These are phyloP conservation scores for Pythium coloratum DNA, from an alignment of 352 stramenopile genomes.

Conservation along the genomic window DNA sequence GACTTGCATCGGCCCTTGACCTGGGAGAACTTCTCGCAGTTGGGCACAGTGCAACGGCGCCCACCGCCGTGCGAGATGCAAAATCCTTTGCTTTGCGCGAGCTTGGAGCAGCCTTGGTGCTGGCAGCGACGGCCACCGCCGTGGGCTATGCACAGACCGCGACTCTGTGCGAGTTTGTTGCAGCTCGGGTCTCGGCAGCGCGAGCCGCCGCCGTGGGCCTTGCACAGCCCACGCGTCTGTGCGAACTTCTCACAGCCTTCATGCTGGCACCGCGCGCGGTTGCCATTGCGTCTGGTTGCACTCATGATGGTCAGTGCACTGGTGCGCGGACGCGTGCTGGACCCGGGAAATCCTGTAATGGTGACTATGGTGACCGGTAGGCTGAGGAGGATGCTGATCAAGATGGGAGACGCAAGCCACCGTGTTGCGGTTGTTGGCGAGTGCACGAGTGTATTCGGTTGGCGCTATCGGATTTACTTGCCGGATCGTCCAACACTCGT, in stretches of 20 bases:
- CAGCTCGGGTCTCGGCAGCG: slow-evolving; percentile 74
- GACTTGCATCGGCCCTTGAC: slow-evolving; percentile 86
- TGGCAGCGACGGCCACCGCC: slow-evolving; percentile 76
- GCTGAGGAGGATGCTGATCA: slow-evolving; percentile 26
- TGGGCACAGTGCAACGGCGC: slow-evolving; percentile 63
- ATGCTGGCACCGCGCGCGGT: slow-evolving; percentile 75
- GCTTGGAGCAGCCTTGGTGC: slow-evolving; percentile 66
- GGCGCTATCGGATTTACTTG: not conserved
- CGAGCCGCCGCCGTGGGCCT: slow-evolving; percentile 81
- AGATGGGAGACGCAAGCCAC: slow-evolving; percentile 14
- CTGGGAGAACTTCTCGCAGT: slow-evolving; percentile 89
- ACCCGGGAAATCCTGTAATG: slow-evolving; percentile 36
- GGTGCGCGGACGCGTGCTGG: slow-evolving; percentile 5
- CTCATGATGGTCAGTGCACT: slow-evolving; percentile 15
- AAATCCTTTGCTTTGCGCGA: slow-evolving; percentile 78
- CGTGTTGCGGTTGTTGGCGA: not conserved
- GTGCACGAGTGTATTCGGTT: slow-evolving; percentile 4
- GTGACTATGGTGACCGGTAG: slow-evolving; percentile 24
- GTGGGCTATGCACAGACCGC: slow-evolving; percentile 77
- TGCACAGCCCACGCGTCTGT: slow-evolving; percentile 78
- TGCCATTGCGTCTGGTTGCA: slow-evolving; percentile 50
- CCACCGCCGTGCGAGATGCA: slow-evolving; percentile 84
- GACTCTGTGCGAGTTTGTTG: slow-evolving; percentile 81
- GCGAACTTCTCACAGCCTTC: slow-evolving; percentile 82
- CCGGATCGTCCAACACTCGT: not conserved